Base-by-base conservation (phyloP, 768 basidiomycete genomes). In the Mycena crocata region DNA sequence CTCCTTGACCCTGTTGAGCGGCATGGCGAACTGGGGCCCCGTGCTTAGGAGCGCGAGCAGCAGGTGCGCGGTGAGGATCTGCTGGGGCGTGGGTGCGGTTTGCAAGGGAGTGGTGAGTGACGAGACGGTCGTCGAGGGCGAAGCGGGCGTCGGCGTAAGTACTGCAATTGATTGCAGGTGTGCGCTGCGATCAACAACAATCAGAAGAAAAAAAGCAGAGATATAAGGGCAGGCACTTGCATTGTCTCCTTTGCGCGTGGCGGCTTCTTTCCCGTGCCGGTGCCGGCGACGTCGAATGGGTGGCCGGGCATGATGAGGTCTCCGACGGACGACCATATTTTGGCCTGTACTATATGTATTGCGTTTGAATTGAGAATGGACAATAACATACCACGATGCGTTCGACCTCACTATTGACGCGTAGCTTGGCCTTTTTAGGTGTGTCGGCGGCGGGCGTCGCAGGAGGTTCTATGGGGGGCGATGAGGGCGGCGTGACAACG, bases 31-130 rank as follows among this genome's bases (percentile, higher is more conserved):
- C 45, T 83, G 78, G 0, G 89, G 87, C 2, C 85, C 77, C 13
- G 86, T 79, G 21, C 79, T 79, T 28, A 94, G 80, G 19, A 94
- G 81, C 23, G 84, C 78, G 49, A 89, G 81, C 15, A 94, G 82
- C 48, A 94, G 79, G 71, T 88, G 84, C 5, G 92, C 91, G 3
- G 86, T 93, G 66, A 92, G 81, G 15, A 93, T 85, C 71, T 93
- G 92, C 71, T 93, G 92, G 30, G 85, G 77, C 7, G 89, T 89
- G 1, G 87, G 86, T 14, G 77, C 75, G n/a, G 72, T 64, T 7
- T 76, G 68, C 8, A 61, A 60, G 15, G 72, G 67, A n/a, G 77
- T 69, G 14, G 81, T 75, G 14, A 76, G 67, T 14, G 82, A 86
- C 7, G 90, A 89, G 31, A 85, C 83, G 12, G 89, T 87, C 0